These are phyloP conservation scores for Agroathelia rolfsii DNA, from an alignment of 1,284 basidiomycete genomes.

Conservation along the genomic window DNA sequence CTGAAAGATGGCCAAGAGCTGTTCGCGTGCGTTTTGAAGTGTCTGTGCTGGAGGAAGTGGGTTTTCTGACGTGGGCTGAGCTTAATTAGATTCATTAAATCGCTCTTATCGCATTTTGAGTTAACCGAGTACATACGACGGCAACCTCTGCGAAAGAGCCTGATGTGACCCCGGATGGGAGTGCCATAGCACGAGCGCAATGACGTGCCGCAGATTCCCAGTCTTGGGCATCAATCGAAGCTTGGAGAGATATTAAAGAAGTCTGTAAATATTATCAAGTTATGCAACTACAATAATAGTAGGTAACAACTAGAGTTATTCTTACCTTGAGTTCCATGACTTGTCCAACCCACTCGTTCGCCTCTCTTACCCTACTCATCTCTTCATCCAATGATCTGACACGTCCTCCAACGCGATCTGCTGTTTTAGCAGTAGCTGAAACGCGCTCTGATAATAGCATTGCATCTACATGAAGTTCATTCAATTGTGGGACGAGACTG, in stretches of 20 bases:
- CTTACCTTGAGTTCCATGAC: slow-evolving; percentile 84
- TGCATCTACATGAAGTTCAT: slow-evolving; percentile 55
- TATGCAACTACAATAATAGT: no score
- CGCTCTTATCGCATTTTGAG: no score
- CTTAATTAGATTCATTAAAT: no score
- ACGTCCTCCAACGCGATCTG: slow-evolving; percentile 82
- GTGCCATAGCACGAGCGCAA: slow-evolving; percentile 81
- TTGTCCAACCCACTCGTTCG: slow-evolving; percentile 76
- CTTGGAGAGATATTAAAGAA: slow-evolving; percentile 67
- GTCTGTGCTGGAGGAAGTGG: slow-evolving; percentile 82
- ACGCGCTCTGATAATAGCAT: slow-evolving; percentile 47
- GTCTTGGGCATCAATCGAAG: slow-evolving; percentile 76
- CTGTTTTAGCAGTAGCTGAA: slow-evolving; percentile 67
- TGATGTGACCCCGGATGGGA: slow-evolving; percentile 69
- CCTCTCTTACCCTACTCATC: slow-evolving; percentile 78
- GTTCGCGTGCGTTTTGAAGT: slow-evolving; percentile 64
- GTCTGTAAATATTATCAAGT: slow-evolving; percentile 36
- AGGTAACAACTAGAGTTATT: no score
- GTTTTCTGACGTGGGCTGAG: slow-evolving; percentile 80
- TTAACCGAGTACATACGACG: slow-evolving; percentile 50
- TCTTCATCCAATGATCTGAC: slow-evolving; percentile 86
- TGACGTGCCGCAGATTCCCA: slow-evolving; percentile 93
- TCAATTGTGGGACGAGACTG: slow-evolving; percentile 53
- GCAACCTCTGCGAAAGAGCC: slow-evolving; percentile 82
- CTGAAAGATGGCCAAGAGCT: slow-evolving; percentile 72